Evolutionary conservation across 2,329 filamentous ascomycete genomes (phyloP).

Genomic region (Anthostomella pinea): DNA sequence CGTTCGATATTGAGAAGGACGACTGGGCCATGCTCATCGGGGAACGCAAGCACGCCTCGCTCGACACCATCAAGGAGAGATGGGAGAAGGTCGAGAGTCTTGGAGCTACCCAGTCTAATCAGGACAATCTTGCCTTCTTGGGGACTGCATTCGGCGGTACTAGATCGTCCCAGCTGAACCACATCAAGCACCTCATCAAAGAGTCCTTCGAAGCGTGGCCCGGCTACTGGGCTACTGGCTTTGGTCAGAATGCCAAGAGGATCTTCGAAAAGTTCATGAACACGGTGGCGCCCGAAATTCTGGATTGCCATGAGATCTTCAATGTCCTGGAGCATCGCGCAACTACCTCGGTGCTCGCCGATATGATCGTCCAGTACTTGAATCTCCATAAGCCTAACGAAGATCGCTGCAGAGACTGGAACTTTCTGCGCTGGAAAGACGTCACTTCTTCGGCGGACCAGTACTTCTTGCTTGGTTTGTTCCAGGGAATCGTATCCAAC

Average conservation of each 20-base stretch:
- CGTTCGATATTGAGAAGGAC: slow-evolving; percentile 22
- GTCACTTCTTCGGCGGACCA: slow-evolving; percentile 3
- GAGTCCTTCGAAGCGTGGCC: slow-evolving; percentile 27
- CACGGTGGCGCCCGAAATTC: slow-evolving; percentile 4
- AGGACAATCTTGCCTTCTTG: slow-evolving; percentile 18
- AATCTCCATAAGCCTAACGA: slow-evolving; percentile 16
- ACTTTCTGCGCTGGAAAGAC: slow-evolving; percentile 14
- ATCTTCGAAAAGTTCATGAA: slow-evolving; percentile 17
- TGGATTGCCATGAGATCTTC: slow-evolving; percentile 27
- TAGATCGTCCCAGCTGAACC: slow-evolving; percentile 23
- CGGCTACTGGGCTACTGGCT: slow-evolving; percentile 20
- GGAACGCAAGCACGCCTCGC: slow-evolving; percentile 13
- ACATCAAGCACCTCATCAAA: slow-evolving; percentile 27
- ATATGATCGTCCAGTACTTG: slow-evolving; percentile 20
- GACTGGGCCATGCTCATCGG: slow-evolving; percentile 26
- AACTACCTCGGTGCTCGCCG: slow-evolving; percentile 22
- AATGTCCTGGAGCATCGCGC: slow-evolving; percentile 29
- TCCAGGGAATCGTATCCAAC: not conserved
- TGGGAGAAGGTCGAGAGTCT: slow-evolving; percentile 16
- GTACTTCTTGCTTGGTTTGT: slow-evolving; percentile 1
- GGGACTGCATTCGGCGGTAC: slow-evolving; percentile 30
- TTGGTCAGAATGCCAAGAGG: slow-evolving; percentile 14
- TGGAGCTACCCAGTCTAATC: not conserved
- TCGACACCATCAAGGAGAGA: slow-evolving; percentile 19
- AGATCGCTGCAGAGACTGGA: slow-evolving; percentile 27